Evolutionary conservation across 202 grass and related monocot genomes (phyloP), one percentile per base, ranked within the genome.

Genomic region (Setaria italica): DNA sequence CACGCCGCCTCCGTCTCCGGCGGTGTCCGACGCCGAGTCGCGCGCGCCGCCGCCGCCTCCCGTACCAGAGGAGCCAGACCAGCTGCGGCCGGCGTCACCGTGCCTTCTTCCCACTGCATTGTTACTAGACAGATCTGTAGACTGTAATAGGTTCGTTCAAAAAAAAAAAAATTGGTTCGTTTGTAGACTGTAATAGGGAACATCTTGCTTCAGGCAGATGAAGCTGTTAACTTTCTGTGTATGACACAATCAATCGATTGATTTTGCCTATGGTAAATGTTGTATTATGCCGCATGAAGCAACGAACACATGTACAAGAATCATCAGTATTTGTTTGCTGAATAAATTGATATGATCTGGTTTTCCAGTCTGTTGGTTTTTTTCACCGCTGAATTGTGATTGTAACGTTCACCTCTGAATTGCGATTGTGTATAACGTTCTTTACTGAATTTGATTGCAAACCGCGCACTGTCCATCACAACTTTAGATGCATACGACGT

Each of bases 31-130:
- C 9, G 56, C 56, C 56, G 56, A 59, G 56, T 59, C 56, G 2
- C 20, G 20, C 56, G 8, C n/a, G 2, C 56, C 56, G 67, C 54
- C 78, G 70, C 20, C 9, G 49, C 12, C 78, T 75, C 54, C 70
- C 69, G 0, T 75, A 81, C 60, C 69, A 48, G 69, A 87, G 85
- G 85, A 74, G 29, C 34, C 34, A 7, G 34, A 32, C 51, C 34
- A 75, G 59, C 58, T 1, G 57, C 57, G 3, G 69, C 35, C 9
- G 13, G 2, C 37, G 7, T 67, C 59, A 46, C 17, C 85, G 47
- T 35, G 25, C 34, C n/a, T 74, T 54, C 67, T 65, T 64, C 49
- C 6, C 51, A 13, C 54, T 56, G 51, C 39, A 72, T 32, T 58
- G 69, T 16, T 34, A 34, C 16, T 80, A 43, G 48, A 57, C 7